These are phyloP conservation scores for Aspergillus leporis DNA, from an alignment of 495 filamentous ascomycete species.

Conservation along the genomic window DNA sequence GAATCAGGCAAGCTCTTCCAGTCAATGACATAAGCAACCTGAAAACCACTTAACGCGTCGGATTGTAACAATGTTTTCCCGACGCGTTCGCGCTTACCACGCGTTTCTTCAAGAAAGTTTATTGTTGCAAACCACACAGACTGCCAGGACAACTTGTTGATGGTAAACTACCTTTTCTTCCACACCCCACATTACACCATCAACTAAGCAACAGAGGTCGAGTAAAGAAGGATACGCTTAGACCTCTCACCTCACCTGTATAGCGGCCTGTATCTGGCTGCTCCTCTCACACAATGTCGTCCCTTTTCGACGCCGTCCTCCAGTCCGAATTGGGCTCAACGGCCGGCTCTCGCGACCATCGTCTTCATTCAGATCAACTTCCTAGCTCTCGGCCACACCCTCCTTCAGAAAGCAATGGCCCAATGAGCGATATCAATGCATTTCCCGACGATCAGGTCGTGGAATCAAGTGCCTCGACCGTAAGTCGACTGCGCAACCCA, in stretches of 20 bases:
- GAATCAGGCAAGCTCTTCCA: too few species aligned
- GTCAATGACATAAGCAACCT: neutral
- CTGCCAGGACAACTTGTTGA: neutral
- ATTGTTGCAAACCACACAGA: neutral
- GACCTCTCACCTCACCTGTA: neutral
- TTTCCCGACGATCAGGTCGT: slow-evolving; percentile 65
- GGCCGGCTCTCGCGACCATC: slow-evolving; percentile 34
- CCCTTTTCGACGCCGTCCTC: slow-evolving; percentile 52
- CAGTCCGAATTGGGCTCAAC: slow-evolving; percentile 51
- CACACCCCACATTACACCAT: neutral
- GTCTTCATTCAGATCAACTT: slow-evolving; percentile 41
- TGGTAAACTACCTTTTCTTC: neutral
- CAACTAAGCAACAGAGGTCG: neutral
- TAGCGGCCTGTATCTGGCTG: slow-evolving; percentile 26
- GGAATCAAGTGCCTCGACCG: slow-evolving; percentile 51
- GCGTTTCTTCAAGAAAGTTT: slow-evolving; percentile 26
- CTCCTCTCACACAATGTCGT: slow-evolving; percentile 46
- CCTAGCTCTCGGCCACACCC: slow-evolving; percentile 46
- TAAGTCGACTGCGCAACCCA: slow-evolving; percentile 59
- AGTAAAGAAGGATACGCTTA: neutral
- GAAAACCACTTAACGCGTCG: slow-evolving; percentile 48
- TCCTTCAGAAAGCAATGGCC: slow-evolving; percentile 55
- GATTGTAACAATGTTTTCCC: slow-evolving; percentile 15
- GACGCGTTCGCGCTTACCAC: slow-evolving; percentile 40
- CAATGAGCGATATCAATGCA: slow-evolving; percentile 52